phyloP scores from a whole-genome alignment of 2,329 filamentous ascomycete genomes.

The Sporothrix inflata region DNA sequence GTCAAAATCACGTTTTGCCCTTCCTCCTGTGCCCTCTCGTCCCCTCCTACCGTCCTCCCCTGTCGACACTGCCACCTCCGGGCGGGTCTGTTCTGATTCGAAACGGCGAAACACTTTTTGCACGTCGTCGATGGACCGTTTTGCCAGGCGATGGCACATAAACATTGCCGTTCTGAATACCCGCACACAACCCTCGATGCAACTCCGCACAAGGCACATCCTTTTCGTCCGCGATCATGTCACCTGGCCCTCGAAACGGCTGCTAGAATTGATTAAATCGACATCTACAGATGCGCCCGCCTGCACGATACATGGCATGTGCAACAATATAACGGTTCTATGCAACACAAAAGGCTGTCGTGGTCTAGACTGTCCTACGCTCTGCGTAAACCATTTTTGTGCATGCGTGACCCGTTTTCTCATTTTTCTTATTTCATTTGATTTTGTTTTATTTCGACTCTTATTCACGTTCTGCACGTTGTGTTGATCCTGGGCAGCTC shows the following conservation, averaged over 20 bases:
- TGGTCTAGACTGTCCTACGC: conserved; percentile 9
- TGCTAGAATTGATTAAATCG: conserved; percentile 19
- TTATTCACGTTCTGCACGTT: background rate
- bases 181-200: background rate
- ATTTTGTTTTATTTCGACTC: too few relatives aligned
- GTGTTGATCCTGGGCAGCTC: conserved; percentile 5
- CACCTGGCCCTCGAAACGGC: background rate
- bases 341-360: conserved; percentile 8
- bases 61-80: conserved; percentile 18
- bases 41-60: background rate
- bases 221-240: background rate
- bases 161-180: background rate
- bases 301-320: background rate
- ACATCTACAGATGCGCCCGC: conserved; percentile 9
- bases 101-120: conserved; percentile 11
- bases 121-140: background rate
- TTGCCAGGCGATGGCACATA: background rate
- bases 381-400: background rate
- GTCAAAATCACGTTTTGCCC: background rate
- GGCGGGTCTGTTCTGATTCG: conserved; percentile 19
- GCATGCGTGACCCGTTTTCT: background rate
- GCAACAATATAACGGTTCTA: conserved; percentile 22
- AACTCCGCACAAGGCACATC: background rate
- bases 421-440: background rate
- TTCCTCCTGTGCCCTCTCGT: background rate